These are phyloP conservation scores for Trematosphaeria pertusa DNA, from an alignment of 2,329 filamentous ascomycete species.

Conservation along the genomic window DNA sequence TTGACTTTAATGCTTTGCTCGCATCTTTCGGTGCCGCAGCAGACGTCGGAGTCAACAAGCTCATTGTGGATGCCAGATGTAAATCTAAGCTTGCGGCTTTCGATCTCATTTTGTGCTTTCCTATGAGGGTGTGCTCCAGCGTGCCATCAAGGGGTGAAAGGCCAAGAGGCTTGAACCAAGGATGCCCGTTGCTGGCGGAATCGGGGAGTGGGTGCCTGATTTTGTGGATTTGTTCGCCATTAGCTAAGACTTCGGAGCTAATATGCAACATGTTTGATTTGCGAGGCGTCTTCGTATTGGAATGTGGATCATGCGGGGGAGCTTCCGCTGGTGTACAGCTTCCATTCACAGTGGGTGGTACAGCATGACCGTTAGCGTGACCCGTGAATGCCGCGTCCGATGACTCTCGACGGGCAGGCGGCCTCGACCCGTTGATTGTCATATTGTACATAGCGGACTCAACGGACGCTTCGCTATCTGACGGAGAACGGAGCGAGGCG, in stretches of 20 bases:
- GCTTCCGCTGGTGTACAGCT: not conserved
- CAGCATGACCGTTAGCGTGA: slow-evolving; percentile 21
- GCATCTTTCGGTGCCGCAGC: not conserved
- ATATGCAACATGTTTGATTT: slow-evolving; percentile 16
- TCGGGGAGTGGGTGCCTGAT: slow-evolving; percentile 31
- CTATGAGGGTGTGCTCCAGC: slow-evolving; percentile 20
- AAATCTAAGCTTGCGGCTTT: slow-evolving; percentile 1
- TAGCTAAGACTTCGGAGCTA: slow-evolving; percentile 22
- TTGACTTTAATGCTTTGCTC: not conserved
- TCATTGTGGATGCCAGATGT: not conserved
- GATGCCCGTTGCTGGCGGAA: slow-evolving; percentile 8
- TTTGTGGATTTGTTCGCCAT: slow-evolving; percentile 37
- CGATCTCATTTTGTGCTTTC: slow-evolving; percentile 28
- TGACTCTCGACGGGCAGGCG: too few species aligned
- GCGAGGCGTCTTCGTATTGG: slow-evolving; percentile 2
- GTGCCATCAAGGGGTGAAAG: slow-evolving; percentile 16
- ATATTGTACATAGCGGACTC: too few species aligned
- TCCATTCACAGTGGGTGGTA: slow-evolving; percentile 13
- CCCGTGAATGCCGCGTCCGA: not conserved
- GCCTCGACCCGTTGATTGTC: too few species aligned
- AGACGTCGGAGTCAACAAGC: not conserved
- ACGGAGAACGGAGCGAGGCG: slow-evolving; percentile 24
- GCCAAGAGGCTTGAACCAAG: slow-evolving; percentile 2
- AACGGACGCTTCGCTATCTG: not conserved
- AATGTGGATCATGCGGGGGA: slow-evolving; percentile 18